Conservation (phyloP, 805 yeast genomes). For the Jamesozyma piceae region DNA sequence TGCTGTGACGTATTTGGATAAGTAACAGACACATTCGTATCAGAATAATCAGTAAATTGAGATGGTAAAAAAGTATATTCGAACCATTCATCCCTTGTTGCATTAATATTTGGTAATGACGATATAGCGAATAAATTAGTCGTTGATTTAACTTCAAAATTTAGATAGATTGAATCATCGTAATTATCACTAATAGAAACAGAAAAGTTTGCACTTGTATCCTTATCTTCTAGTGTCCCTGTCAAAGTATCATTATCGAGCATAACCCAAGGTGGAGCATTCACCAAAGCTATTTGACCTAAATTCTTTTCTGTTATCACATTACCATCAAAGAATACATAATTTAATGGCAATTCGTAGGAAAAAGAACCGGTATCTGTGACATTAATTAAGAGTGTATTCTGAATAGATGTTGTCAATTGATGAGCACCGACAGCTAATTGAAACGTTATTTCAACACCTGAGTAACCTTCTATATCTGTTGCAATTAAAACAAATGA, state of each 20-base stretch:
- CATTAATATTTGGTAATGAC: conserved; percentile 50
- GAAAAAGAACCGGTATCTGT: conserved; percentile 49
- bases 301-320: conserved; percentile 43
- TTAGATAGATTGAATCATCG: conserved; percentile 50
- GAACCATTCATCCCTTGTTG: conserved; percentile 56
- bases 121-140: conserved; percentile 46
- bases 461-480: conserved; percentile 66
- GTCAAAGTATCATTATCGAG: conserved; percentile 37
- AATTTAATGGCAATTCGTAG: conserved; percentile 51
- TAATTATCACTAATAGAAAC: conserved; percentile 50
- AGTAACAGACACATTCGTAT: conserved; percentile 40
- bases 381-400: conserved; percentile 52
- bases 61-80: conserved; percentile 45
- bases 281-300: conserved; percentile 38
- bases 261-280: conserved; percentile 54
- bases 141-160: conserved; percentile 47
- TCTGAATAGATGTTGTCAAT: conserved; percentile 55
- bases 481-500: conserved; percentile 68
- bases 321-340: conserved; percentile 56
- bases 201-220: conserved; percentile 34
- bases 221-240: conserved; percentile 48
- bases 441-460: conserved; percentile 58
- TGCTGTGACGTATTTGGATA: conserved; percentile 30
- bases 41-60: conserved; percentile 45
- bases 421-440: conserved; percentile 83